These are phyloP conservation scores for Solanum acaule DNA, from an alignment of 257 asterid genomes.

Conservation along the genomic window DNA sequence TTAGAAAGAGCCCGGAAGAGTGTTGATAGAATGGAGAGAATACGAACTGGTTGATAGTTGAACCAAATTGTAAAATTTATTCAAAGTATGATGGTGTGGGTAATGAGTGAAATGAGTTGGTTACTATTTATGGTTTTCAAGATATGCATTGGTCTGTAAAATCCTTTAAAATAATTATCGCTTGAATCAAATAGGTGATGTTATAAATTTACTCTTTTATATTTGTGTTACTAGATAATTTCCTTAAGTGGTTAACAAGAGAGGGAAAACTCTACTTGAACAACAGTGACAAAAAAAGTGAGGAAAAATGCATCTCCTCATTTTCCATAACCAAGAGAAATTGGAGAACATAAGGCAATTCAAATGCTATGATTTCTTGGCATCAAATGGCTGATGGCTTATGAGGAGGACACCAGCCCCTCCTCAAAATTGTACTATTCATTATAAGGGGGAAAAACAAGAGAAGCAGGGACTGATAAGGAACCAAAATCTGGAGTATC, in stretches of 20 bases:
- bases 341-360: neutral
- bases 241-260: neutral
- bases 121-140: neutral
- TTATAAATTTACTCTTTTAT: neutral
- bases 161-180: neutral
- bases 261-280: neutral
- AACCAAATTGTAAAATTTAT: conserved; percentile 18
- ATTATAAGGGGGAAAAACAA: neutral
- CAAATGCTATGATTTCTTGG: neutral
- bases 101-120: conserved; percentile 21
- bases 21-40: conserved; percentile 62
- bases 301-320: neutral
- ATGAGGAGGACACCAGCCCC: neutral
- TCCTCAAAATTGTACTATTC: neutral
- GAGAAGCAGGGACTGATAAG: neutral
- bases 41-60: conserved; percentile 38
- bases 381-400: neutral
- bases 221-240: neutral
- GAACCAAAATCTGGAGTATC: neutral
- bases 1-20: conserved; percentile 72
- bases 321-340: neutral
- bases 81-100: conserved; percentile 27
- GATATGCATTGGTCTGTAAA: neutral
- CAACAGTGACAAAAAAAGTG: neutral
- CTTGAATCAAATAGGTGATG: neutral